Evolutionary conservation across 805 yeast genomes (phyloP).

Genomic region (Hanseniaspora singularis): DNA sequence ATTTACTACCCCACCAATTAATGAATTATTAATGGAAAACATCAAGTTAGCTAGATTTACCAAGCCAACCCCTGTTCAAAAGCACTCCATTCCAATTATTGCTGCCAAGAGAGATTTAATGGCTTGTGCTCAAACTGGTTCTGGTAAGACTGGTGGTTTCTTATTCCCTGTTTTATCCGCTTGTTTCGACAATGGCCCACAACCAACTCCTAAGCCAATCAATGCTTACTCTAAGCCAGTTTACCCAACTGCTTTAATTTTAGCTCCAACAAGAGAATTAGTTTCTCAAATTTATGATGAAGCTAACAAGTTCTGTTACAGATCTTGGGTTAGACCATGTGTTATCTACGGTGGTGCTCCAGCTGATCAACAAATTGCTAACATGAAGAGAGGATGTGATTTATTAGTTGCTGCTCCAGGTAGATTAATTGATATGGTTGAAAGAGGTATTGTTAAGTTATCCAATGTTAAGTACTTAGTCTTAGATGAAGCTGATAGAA

Average conservation of each 20-base stretch:
- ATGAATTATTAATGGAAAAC: conserved; percentile 71
- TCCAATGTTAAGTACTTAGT: conserved; percentile 85
- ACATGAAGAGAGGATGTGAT: conserved; percentile 88
- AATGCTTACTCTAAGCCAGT: conserved; percentile 58
- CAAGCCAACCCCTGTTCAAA: conserved; percentile 93
- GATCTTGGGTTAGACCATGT: conserved; percentile 96
- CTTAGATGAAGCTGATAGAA: conserved; percentile 97
- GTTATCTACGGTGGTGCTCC: conserved; percentile 99
- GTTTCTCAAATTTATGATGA: conserved; percentile 95
- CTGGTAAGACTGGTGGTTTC: conserved; percentile 99
- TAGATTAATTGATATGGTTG: conserved; percentile 89
- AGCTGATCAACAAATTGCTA: conserved; percentile 73
- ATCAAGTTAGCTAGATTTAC: conserved; percentile 79
- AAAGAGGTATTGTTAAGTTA: conserved; percentile 86
- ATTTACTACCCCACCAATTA: conserved; percentile 88
- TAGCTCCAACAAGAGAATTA: conserved; percentile 99
- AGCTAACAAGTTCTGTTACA: conserved; percentile 86
- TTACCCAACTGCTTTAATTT: conserved; percentile 83
- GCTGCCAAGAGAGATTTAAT: conserved; percentile 81
- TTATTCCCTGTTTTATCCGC: conserved; percentile 93
- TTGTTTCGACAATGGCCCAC: conserved; percentile 81
- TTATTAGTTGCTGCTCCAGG: conserved; percentile 98
- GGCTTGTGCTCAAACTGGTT: conserved; percentile 98
- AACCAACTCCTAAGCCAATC: conserved; percentile 34
- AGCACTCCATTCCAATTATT: conserved; percentile 85